Percentiles rank a stretch among this genome's conserved stretches.
Conservation (phyloP, 2,329 filamentous ascomycete species). For the Tolypocladium paradoxum region DNA sequence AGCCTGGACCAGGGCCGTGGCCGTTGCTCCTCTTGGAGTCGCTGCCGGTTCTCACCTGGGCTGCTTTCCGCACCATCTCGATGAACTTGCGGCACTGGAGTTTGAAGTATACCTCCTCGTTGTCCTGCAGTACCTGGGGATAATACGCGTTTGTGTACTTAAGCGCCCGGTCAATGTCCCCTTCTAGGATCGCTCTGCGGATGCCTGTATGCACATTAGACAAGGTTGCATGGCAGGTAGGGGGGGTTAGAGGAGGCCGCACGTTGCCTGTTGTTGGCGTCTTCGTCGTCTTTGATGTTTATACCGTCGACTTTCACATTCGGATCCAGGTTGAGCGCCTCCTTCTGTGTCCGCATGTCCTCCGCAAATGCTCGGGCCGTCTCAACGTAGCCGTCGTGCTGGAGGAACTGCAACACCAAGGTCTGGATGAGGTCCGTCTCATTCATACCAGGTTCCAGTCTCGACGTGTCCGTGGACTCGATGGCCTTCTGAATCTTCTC, state of each 20-base stretch:
- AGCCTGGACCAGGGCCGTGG: conserved; percentile 26
- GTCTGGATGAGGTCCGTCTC: conserved; percentile 75
- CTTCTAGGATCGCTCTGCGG: conserved; percentile 74
- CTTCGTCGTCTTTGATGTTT: conserved; percentile 68
- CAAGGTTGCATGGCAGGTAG: not conserved
- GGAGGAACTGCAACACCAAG: conserved; percentile 74
- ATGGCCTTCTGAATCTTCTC: conserved; percentile 51
- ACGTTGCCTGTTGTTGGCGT: conserved; percentile 83
- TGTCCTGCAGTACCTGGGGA: conserved; percentile 65
- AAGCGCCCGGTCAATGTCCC: conserved; percentile 85
- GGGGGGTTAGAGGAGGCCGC: conserved; percentile 19
- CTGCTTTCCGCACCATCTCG: conserved; percentile 76
- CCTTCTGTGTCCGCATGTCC: conserved; percentile 66
- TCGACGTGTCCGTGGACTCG: conserved; percentile 41
- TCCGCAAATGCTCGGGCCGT: conserved; percentile 80
- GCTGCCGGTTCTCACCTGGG: conserved; percentile 47
- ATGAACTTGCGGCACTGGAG: conserved; percentile 86
- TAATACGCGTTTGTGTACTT: conserved; percentile 71
- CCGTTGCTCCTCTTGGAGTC: conserved; percentile 32
- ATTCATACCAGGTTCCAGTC: conserved; percentile 50
- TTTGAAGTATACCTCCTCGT: conserved; percentile 79
- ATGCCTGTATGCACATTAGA: conserved; percentile 50
- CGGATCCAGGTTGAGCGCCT: conserved; percentile 52
- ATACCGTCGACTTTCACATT: conserved; percentile 43
- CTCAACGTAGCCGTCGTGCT: conserved; percentile 92